Evolutionary conservation across 2,329 filamentous ascomycete genomes (phyloP), one percentile per base, ranked within the genome.

Genomic region (Amesomyces nigricolor): DNA sequence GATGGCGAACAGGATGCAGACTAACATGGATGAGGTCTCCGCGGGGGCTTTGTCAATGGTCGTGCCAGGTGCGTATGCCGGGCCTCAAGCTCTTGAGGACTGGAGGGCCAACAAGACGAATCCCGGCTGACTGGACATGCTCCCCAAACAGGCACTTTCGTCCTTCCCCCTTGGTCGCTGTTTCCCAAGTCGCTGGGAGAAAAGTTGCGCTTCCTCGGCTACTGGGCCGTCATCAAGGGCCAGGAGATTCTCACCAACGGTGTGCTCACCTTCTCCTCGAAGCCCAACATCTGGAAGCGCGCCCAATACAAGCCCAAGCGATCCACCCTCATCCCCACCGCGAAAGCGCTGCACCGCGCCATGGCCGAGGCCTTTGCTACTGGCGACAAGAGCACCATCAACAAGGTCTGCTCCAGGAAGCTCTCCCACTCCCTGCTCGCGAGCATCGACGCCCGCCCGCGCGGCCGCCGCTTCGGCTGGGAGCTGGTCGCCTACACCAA

Each of bases 301-400:
- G 75, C 75, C 11, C 65, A 63, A n/a, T 75, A 77, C 65, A 73
- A 76, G 63, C 65, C 77, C 26, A 62, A 69, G 26, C 73, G 72
- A 13, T 61, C 68, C 19, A 65, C 68, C 51, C 71, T 81, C 46
- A 67, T 74, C 8, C 76, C 81, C 1, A 75, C 76, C 1, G 85
- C 83, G 32, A 77, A 80, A 63, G 75, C 73, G 17, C 72, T 87
- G 64, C 84, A 89, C 68, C 71, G 73, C 51, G 71, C 79, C 61
- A 80, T 88, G 75, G 81, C 83, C 62, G 75, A 77, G 56, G 80
- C 80, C 4, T 78, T 87, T 48, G 85, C 86, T 6, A 69, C 70
- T 2, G 82, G 81, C 56, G 80, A 87, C 70, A 71, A 73, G 61
- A 61, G 65, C 2, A 71, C 75, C 5, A 71, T 88, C 26, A 69